phyloP scores from a whole-genome alignment of 352 stramenopile species.

The Phytophthora pisi region DNA sequence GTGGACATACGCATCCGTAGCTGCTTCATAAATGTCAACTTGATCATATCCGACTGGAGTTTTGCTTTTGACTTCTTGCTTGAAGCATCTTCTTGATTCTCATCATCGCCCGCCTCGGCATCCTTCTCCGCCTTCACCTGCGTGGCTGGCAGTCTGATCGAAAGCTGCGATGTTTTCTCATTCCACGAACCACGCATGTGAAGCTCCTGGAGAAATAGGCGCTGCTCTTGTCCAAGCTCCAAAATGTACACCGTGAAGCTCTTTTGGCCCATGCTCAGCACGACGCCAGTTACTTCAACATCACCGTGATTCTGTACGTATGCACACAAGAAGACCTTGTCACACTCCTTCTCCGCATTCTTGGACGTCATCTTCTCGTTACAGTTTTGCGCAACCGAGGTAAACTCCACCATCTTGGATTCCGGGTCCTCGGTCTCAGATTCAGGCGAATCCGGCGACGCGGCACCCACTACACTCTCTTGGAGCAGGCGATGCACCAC shows the following conservation, averaged over 20 bases:
- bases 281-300: slow-evolving; percentile 65
- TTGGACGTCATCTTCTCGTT: slow-evolving; percentile 89
- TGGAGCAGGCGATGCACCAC: slow-evolving; percentile 76
- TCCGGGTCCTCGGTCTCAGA: slow-evolving; percentile 23
- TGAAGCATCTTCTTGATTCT: slow-evolving; percentile 1
- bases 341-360: slow-evolving; percentile 76
- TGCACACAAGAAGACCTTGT: slow-evolving; percentile 82
- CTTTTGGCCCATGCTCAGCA: slow-evolving; percentile 75
- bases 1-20: slow-evolving; percentile 66
- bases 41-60: slow-evolving; percentile 29
- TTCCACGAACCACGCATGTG: slow-evolving; percentile 53
- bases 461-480: slow-evolving; percentile 42
- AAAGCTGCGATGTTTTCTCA: slow-evolving; percentile 53
- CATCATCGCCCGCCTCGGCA: slow-evolving; percentile 12
- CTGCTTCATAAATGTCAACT: slow-evolving; percentile 69
- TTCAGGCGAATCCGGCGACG: slow-evolving; percentile 5
- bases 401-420: slow-evolving; percentile 46
- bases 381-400: slow-evolving; percentile 69
- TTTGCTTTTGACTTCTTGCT: slow-evolving; percentile 8
- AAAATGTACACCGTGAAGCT: slow-evolving; percentile 84
- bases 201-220: slow-evolving; percentile 58
- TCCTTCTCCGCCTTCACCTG: slow-evolving; percentile 17
- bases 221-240: slow-evolving; percentile 75
- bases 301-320: slow-evolving; percentile 71
- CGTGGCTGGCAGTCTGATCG: slow-evolving; percentile 38